Evolutionary conservation across 192 early-diverging fungal genomes (phyloP).

Genomic region (Lobosporangium transversale): DNA sequence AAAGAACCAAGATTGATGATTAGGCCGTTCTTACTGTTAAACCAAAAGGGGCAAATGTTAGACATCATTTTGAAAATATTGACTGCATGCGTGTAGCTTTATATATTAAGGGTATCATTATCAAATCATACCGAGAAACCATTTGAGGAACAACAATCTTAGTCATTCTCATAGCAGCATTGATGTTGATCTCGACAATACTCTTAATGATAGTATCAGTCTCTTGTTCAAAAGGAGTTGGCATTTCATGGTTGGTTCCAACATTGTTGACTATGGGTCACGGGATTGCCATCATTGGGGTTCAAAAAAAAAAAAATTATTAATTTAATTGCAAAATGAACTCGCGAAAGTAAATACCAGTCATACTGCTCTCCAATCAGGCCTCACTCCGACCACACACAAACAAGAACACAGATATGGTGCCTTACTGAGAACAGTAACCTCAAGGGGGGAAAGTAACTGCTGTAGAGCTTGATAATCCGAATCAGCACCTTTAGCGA

Average conservation of each 20-base stretch:
- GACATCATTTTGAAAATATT: not conserved
- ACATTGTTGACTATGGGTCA: conserved; percentile 95
- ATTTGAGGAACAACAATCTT: conserved; percentile 83
- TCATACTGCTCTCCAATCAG: conserved; percentile 16
- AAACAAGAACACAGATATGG: not conserved
- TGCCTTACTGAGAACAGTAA: conserved; percentile 67
- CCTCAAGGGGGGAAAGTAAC: conserved; percentile 64
- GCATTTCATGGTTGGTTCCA: conserved; percentile 90
- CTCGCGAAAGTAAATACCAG: no score
- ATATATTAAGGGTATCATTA: no score
- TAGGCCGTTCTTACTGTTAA: conserved; percentile 73
- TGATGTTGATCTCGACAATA: conserved; percentile 90
- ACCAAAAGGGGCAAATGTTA: not conserved
- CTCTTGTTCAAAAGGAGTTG: conserved; percentile 87
- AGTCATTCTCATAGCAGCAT: conserved; percentile 84
- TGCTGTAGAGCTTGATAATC: conserved; percentile 75
- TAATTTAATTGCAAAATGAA: no score
- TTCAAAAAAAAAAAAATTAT: conserved; percentile 16
- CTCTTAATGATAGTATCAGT: conserved; percentile 65
- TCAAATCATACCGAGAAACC: conserved; percentile 66
- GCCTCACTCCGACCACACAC: conserved; percentile 13
- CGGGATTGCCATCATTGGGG: no score
- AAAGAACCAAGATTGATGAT: conserved; percentile 96
- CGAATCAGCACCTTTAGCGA: conserved; percentile 65
- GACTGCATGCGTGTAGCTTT: not conserved